A percentile compares a stretch with the other conserved stretches of the same genome.
phyloP scores from a whole-genome alignment of 2,329 filamentous ascomycete genomes.

The Leptodontidium sp. region DNA sequence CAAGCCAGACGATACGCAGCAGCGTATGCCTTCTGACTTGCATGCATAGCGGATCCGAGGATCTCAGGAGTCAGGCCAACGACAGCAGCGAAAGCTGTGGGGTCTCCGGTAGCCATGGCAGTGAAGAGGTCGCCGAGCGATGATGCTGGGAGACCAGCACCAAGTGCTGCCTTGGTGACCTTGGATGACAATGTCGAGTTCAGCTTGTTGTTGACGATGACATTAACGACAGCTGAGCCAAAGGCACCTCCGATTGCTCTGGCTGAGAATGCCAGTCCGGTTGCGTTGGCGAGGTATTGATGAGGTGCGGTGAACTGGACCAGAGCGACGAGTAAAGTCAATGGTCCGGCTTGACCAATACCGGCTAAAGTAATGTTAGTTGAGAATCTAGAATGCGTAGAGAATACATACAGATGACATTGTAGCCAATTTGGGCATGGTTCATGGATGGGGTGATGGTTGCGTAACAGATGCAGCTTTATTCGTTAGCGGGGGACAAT shows the following conservation, averaged over 20 bases:
- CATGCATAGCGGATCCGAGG: conserved; percentile 49
- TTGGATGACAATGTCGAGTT: conserved; percentile 50
- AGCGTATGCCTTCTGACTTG: conserved; percentile 56
- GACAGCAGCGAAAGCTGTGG: conserved; percentile 23
- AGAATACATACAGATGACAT: conserved; percentile 48
- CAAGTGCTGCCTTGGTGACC: conserved; percentile 52
- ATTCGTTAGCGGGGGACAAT: background rate
- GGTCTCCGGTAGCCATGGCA: conserved; percentile 49
- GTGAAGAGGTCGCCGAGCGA: conserved; percentile 51
- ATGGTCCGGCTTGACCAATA: conserved; percentile 58
- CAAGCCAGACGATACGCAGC: conserved; percentile 59
- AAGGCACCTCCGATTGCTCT: conserved; percentile 63
- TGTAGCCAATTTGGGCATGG: conserved; percentile 55
- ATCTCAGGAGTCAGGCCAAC: conserved; percentile 48
- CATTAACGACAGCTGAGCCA: conserved; percentile 59
- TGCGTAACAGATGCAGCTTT: conserved; percentile 52
- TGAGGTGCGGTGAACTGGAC: conserved; percentile 63
- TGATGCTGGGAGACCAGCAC: conserved; percentile 52
- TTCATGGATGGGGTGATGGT: conserved; percentile 55
- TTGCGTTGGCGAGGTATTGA: conserved; percentile 60
- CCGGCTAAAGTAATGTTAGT: conserved; percentile 39
- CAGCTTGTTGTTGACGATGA: conserved; percentile 59
- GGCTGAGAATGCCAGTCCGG: conserved; percentile 61
- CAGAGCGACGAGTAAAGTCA: conserved; percentile 58
- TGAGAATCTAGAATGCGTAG: conserved; percentile 14